Evolutionary conservation across 192 early-diverging fungal species (phyloP).

Genomic region (Backusella westeae): DNA sequence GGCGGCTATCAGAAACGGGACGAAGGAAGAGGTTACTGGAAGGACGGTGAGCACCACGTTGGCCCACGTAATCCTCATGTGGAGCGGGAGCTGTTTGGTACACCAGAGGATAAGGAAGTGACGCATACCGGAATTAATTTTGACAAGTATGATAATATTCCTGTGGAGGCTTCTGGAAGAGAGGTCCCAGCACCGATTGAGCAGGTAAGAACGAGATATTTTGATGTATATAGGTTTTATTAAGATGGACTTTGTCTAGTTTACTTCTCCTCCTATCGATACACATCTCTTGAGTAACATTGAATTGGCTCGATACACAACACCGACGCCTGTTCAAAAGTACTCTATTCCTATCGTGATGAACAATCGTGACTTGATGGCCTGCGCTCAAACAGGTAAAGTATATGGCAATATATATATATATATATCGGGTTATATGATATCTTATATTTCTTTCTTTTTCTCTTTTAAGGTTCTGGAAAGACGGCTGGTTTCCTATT

Average conservation of each 20-base stretch:
- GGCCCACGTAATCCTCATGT: slow-evolving; percentile 74
- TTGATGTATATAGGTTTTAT: background rate
- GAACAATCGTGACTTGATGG: slow-evolving; percentile 92
- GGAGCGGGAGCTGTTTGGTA: slow-evolving; percentile 78
- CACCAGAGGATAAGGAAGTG: slow-evolving; percentile 71
- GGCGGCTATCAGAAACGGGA: slow-evolving; percentile 12
- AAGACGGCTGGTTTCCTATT: slow-evolving; percentile 98
- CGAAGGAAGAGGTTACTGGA: slow-evolving; percentile 58
- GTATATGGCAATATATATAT: no score
- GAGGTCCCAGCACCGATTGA: slow-evolving; percentile 64
- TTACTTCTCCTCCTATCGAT: slow-evolving; percentile 69
- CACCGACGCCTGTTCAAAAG: slow-evolving; percentile 96
- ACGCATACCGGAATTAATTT: slow-evolving; percentile 96
- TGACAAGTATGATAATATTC: slow-evolving; percentile 99
- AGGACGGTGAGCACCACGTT: slow-evolving; percentile 79
- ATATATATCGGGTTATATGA: no score
- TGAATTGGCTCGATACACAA: slow-evolving; percentile 79
- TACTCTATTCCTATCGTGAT: slow-evolving; percentile 85
- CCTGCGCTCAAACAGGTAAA: slow-evolving; percentile 90
- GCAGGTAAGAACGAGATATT: background rate
- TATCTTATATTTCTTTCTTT: background rate
- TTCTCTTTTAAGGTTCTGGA: slow-evolving; percentile 55
- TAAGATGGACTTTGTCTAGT: slow-evolving; percentile 6
- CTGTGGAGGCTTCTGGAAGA: slow-evolving; percentile 85
- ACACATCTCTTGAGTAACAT: slow-evolving; percentile 88